Percentiles rank a stretch among this genome's conserved stretches.
These are phyloP conservation scores for Colletotrichum sp. DNA, from an alignment of 2,329 filamentous ascomycete species.

Conservation along the genomic window DNA sequence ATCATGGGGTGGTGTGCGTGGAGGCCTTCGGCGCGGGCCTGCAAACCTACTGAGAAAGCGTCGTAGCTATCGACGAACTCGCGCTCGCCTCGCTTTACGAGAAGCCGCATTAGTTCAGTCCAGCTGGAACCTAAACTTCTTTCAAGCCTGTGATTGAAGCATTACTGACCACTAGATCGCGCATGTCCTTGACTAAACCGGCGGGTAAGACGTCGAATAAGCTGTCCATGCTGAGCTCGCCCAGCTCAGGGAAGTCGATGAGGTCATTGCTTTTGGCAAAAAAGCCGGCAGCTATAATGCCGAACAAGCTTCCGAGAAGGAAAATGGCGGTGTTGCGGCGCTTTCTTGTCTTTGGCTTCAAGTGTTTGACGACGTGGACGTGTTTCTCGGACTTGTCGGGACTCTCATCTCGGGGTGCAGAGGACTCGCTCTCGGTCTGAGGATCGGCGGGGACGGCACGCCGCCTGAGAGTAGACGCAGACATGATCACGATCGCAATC, in stretches of 20 bases:
- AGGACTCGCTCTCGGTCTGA: constrained; percentile 23
- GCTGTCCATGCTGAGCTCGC: constrained; percentile 82
- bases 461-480: constrained; percentile 13
- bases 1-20: constrained; percentile 86
- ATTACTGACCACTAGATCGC: constrained; percentile 76
- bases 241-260: constrained; percentile 76
- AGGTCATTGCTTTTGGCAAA: constrained; percentile 90
- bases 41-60: constrained; percentile 88
- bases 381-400: constrained; percentile 37
- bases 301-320: constrained; percentile 85
- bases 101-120: constrained; percentile 15
- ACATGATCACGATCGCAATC: constrained; percentile 4
- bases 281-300: constrained; percentile 85
- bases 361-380: constrained; percentile 46
- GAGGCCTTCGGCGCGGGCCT: constrained; percentile 82
- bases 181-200: constrained; percentile 83
- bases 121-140: background rate
- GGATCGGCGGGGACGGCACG: constrained; percentile 29
- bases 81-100: constrained; percentile 76
- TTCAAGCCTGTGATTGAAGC: background rate
- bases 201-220: constrained; percentile 88
- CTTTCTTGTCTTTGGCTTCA: constrained; percentile 62
- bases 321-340: constrained; percentile 84
- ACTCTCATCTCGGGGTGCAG: constrained; percentile 35
- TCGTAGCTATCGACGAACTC: constrained; percentile 87